phyloP scores from a whole-genome alignment of 768 basidiomycete species.

The Hypsizygus marmoreus region DNA sequence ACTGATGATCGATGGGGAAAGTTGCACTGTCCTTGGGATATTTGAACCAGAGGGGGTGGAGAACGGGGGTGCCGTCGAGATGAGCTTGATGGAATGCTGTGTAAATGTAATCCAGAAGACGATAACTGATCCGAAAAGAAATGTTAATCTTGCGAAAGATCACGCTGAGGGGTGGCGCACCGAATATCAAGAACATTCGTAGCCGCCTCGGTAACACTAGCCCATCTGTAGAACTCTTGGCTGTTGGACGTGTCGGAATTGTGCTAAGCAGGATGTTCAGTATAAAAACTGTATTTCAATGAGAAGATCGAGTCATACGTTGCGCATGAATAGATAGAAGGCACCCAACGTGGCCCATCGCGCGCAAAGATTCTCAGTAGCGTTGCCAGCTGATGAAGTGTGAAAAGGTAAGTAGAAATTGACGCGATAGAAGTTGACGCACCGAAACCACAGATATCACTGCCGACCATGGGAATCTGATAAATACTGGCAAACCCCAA shows the following conservation, averaged over 20 bases:
- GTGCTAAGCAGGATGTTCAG: slow-evolving; percentile 38
- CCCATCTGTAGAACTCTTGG: slow-evolving; percentile 74
- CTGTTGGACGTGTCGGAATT: slow-evolving; percentile 51
- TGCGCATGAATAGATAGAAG: slow-evolving; percentile 80
- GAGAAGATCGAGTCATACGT: slow-evolving; percentile 41
- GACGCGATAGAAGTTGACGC: slow-evolving; percentile 18
- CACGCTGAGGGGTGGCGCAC: slow-evolving; percentile 31
- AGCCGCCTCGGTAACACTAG: slow-evolving; percentile 56
- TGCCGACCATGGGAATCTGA: slow-evolving; percentile 76
- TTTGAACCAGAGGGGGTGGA: slow-evolving; percentile 67
- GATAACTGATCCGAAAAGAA: slow-evolving; percentile 49
- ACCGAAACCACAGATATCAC: slow-evolving; percentile 74
- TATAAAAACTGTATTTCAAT: not conserved
- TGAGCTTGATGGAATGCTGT: slow-evolving; percentile 66
- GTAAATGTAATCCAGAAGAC: slow-evolving; percentile 71
- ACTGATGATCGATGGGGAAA: slow-evolving; percentile 64
- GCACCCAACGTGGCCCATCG: slow-evolving; percentile 79
- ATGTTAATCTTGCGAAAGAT: not conserved
- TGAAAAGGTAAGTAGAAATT: not conserved
- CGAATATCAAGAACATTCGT: slow-evolving; percentile 61
- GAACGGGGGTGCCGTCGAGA: slow-evolving; percentile 61
- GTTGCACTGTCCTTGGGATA: slow-evolving; percentile 65
- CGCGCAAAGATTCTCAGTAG: slow-evolving; percentile 69
- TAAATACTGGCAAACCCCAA: slow-evolving; percentile 65
- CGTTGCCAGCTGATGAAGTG: slow-evolving; percentile 45